Percentiles rank a stretch among this genome's conserved stretches.
phyloP scores from a whole-genome alignment of 1,139 yeast species.

The Protomyces inouyei region DNA sequence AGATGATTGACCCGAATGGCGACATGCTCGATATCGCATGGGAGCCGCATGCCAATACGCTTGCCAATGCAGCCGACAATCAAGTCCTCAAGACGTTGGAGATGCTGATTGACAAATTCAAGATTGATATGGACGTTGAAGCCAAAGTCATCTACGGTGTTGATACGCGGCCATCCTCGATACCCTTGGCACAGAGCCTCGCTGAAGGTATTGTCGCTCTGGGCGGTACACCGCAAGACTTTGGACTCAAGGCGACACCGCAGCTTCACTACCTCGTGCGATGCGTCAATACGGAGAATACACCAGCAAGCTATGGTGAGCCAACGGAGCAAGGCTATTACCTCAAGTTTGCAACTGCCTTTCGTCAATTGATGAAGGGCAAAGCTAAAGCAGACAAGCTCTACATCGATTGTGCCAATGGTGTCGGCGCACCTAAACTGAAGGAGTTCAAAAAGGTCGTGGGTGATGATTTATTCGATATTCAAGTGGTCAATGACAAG shows the following conservation, averaged over 20 bases:
- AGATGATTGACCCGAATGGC: conserved; percentile 72
- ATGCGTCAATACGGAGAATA: conserved; percentile 48
- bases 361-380: conserved; percentile 36
- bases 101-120: conserved; percentile 37
- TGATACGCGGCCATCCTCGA: conserved; percentile 63
- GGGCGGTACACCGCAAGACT: conserved; percentile 50
- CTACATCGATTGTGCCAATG: conserved; percentile 61
- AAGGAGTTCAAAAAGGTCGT: conserved; percentile 43
- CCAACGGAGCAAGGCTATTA: conserved; percentile 69
- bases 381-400: conserved; percentile 36
- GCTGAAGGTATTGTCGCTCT: conserved; percentile 59
- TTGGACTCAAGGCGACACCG: conserved; percentile 82
- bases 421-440: conserved; percentile 85
- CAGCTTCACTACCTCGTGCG: conserved; percentile 86
- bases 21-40: conserved; percentile 44
- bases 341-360: conserved; percentile 53
- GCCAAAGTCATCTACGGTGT: conserved; percentile 53
- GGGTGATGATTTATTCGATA: conserved; percentile 44
- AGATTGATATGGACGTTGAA: conserved; percentile 43
- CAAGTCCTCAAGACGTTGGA: conserved; percentile 41
- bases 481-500: conserved; percentile 56
- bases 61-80: conserved; percentile 62
- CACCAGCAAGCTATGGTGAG: conserved; percentile 51
- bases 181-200: conserved; percentile 57
- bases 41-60: conserved; percentile 74